Conservation (phyloP, 1,139 yeast species). For the Schizosaccharomyces versatilis region DNA sequence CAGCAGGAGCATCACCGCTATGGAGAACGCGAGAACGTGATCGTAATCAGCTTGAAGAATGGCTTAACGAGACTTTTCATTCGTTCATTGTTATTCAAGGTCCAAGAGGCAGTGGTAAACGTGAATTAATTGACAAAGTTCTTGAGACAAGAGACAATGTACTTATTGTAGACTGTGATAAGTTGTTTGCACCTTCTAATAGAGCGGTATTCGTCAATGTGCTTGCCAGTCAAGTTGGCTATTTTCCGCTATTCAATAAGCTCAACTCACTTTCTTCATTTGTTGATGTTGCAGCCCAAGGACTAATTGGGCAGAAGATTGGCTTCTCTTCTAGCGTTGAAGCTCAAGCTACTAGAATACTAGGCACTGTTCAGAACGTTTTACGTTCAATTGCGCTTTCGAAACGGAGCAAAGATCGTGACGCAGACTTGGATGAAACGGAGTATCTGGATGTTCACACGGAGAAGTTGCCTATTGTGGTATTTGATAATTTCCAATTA, state of each 20-base stretch:
- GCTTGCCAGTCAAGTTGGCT: conserved; percentile 62
- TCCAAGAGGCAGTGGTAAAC: conserved; percentile 85
- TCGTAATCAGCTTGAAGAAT: conserved; percentile 44
- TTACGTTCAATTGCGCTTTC: conserved; percentile 46
- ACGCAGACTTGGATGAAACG: conserved; percentile 35
- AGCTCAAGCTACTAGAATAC: conserved; percentile 60
- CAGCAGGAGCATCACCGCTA: conserved; percentile 3
- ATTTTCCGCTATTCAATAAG: conserved; percentile 89
- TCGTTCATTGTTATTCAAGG: conserved; percentile 80
- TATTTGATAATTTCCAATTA: conserved; percentile 40
- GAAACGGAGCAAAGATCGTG: conserved; percentile 13
- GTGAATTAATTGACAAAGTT: conserved; percentile 55
- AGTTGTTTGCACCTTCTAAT: conserved; percentile 45
- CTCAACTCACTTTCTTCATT: conserved; percentile 57
- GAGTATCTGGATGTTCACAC: conserved; percentile 73
- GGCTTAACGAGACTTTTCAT: conserved; percentile 59
- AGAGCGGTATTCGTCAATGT: conserved; percentile 46
- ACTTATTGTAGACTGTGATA: conserved; percentile 58
- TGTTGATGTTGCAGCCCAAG: conserved; percentile 36
- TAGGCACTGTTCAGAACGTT: conserved; percentile 50
- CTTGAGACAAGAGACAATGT: conserved; percentile 27
- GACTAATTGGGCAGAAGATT: conserved; percentile 73
- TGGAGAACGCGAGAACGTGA: conserved; percentile 26
- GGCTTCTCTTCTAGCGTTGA: conserved; percentile 77
- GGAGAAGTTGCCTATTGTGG: conserved; percentile 66